Evolutionary conservation across 176 grass and related monocot species (phyloP).

Genomic region (Lolium multiflorum): DNA sequence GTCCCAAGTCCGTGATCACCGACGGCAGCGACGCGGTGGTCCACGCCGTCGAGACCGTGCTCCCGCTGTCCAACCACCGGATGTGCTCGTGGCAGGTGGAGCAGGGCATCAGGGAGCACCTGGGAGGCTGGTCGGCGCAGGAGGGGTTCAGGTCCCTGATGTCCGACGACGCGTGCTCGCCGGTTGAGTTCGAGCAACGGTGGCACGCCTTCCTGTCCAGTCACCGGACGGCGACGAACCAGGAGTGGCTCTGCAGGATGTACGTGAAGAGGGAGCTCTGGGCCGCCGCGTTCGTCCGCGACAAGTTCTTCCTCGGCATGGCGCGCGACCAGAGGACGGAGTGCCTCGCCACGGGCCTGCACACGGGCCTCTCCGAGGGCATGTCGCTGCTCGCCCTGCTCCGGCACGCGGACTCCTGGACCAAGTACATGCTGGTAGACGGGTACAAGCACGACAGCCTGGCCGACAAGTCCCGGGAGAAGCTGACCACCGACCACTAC

Average conservation of each 20-base stretch:
- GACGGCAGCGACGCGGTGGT: constrained; percentile 33
- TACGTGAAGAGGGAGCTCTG: constrained; percentile 29
- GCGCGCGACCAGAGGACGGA: background rate
- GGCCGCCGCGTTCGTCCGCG: constrained; percentile 27
- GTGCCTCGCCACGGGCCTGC: constrained; percentile 7
- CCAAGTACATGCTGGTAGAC: background rate
- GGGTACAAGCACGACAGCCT: background rate
- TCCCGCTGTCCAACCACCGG: constrained; percentile 33
- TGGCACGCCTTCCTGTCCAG: background rate
- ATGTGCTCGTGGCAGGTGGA: constrained; percentile 39
- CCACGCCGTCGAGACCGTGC: constrained; percentile 12
- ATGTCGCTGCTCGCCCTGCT: constrained; percentile 18
- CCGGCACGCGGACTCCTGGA: background rate
- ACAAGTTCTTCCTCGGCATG: constrained; percentile 27
- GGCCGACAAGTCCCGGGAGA: constrained; percentile 18
- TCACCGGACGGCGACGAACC: background rate
- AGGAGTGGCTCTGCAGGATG: constrained; percentile 29
- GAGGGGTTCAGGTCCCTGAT: constrained; percentile 6
- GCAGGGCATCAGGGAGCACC: constrained; percentile 9
- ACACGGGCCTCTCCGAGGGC: background rate
- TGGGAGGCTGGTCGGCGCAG: background rate
- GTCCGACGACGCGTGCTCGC: background rate
- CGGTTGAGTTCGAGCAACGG: constrained; percentile 10
- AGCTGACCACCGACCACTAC: background rate
- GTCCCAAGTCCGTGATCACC: constrained; percentile 30